phyloP scores from a whole-genome alignment of 1,284 basidiomycete genomes.

The Boletus hoseneyae region DNA sequence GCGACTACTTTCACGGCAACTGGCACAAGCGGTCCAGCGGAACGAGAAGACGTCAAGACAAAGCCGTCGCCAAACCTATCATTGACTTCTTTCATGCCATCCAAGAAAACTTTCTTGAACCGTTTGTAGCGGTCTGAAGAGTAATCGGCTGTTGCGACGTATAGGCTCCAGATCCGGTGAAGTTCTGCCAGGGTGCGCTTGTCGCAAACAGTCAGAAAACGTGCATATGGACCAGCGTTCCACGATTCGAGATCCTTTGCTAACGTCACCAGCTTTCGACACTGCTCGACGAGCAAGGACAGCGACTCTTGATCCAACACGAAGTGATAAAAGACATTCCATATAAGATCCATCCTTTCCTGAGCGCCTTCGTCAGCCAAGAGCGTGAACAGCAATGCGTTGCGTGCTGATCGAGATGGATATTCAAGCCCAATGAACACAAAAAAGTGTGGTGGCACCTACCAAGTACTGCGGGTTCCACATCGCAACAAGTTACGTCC shows the following conservation, averaged over 20 bases:
- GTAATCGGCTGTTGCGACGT: slow-evolving; percentile 21
- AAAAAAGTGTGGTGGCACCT: slow-evolving; percentile 10
- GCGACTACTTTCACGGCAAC: slow-evolving; percentile 19
- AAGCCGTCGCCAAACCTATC: background rate
- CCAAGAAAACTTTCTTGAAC: slow-evolving; percentile 19
- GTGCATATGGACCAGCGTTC: slow-evolving; percentile 41
- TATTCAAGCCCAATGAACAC: background rate
- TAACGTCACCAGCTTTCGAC: slow-evolving; percentile 39
- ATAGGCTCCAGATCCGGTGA: slow-evolving; percentile 43
- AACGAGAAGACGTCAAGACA: slow-evolving; percentile 29
- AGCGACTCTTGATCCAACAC: slow-evolving; percentile 43
- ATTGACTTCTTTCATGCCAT: slow-evolving; percentile 14
- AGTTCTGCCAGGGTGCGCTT: slow-evolving; percentile 41
- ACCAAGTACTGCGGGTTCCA: slow-evolving; percentile 58
- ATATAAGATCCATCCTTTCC: slow-evolving; percentile 33
- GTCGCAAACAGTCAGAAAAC: slow-evolving; percentile 38
- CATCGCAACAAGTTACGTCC: slow-evolving; percentile 61
- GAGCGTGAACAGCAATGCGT: slow-evolving; percentile 36
- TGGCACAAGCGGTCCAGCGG: slow-evolving; percentile 38
- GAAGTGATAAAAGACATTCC: slow-evolving; percentile 60
- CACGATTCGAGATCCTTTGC: slow-evolving; percentile 41
- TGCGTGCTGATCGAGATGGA: slow-evolving; percentile 35
- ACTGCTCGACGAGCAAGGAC: slow-evolving; percentile 42
- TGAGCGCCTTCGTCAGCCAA: slow-evolving; percentile 33
- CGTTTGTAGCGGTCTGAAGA: slow-evolving; percentile 18